Base-by-base conservation (phyloP, 306 rosid species). In the Glycyrrhiza uralensis region DNA sequence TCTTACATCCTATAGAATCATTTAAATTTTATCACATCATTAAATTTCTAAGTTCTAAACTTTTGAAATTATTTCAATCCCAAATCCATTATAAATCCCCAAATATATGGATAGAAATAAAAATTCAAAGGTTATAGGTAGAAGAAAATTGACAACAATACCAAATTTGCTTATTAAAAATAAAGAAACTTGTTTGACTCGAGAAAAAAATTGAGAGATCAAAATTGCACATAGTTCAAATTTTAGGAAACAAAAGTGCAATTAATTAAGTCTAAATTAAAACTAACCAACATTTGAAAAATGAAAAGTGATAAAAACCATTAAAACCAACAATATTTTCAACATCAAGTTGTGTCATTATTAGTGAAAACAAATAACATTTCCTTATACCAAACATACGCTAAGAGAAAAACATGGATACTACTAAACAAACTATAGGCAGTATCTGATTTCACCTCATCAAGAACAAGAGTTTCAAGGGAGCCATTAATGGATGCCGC, bases 401-500 rank as follows among this genome's bases (percentile, higher is more conserved):
- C 62, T 59, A 60, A 38, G 6, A 24, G 29, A 22, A 13, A 61
- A 64, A 63, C 52, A 11, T 32, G 26, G 41, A 66, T 46, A 2
- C 12, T 50, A 44, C 18, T 32, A 59, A 57, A 50, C 23, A 30
- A 44, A 24, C 13, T 18, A 51, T 15, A 38, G 32, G 30, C 13
- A 56, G 15, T 52, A 51, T 57, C 15, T 11, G 19, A 19, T 35
- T 69, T 66, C 75, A 89, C 97, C 99, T 94, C 99, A 71, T 94
- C 99, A 13, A 94, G 97, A 72, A 94, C 95, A n/a, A 91, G 93
- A 81, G 92, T 82, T 83, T 91, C 90, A 14, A 94, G 92, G 1
- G 97, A 91, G 50, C 58, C 65, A 3, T 38, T 78, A 56, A 94
- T 75, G 45, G 96, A 87, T 29, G 85, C 18, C 3, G 88, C 22